Base-by-base conservation (phyloP, 768 basidiomycete genomes). In the Trametes maxima region DNA sequence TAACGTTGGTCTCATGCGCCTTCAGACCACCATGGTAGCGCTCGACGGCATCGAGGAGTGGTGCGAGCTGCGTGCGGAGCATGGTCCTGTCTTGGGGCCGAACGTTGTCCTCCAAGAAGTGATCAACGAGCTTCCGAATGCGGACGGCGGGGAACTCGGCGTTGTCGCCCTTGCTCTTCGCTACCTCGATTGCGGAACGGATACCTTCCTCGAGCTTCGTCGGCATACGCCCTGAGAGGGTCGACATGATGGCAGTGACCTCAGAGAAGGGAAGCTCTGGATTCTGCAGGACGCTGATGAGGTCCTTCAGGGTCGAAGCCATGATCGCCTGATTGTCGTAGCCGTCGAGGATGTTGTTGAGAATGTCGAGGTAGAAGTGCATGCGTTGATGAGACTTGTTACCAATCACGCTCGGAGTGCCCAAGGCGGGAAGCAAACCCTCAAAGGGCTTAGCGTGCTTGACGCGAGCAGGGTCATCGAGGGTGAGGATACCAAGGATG, bases 401-500 rank as follows among this genome's bases (percentile, higher is more conserved):
- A 47, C 95, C 95, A 62, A 90, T 76, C 60, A 96, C 87, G 60
- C 85, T 87, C 44, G 95, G 95, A 33, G 85, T 78, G 25, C 96
- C 97, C 83, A 95, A 88, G 17, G 85, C 68, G 16, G 96, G 93
- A 12, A 98, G 85, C 45, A 95, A 88, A 54, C 94, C 95, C 69
- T 98, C 95, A 73, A 98, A 98, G 2, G 96, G 96, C 77, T 96
- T 98, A 60, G 97, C 96, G 71, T 98, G 96, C 72, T 94, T 97
- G 72, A 98, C 97, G 58, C 94, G 94, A 59, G 86, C 84, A 40
- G 96, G 97, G 73, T 98, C 95, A 70, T 98, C 97, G 59, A 98
- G 85, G 10, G 94, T 92, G 58, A 98, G 82, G 69, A 98, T 95
- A 76, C 97, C 97, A 60, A 99, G 86, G 58, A 99, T 95, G 74